Conservation (phyloP, 2,329 filamentous ascomycete species). For the Alternaria metachromatica region DNA sequence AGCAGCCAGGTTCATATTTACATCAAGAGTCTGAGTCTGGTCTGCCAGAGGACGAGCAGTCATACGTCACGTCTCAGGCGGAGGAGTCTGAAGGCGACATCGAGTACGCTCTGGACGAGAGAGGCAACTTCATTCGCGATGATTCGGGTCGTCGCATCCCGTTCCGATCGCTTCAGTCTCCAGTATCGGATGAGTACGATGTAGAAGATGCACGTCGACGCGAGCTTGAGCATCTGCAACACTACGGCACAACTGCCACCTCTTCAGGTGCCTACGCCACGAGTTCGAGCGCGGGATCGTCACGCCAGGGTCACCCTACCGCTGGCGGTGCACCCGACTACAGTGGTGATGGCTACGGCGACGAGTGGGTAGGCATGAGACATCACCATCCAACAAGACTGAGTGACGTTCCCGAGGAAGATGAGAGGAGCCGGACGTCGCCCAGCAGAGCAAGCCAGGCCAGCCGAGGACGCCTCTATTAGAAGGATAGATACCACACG, state of each 20-base stretch:
- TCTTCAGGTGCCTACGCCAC: constrained; percentile 39
- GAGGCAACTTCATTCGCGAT: constrained; percentile 48
- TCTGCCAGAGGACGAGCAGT: constrained; percentile 44
- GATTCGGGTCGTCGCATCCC: constrained; percentile 44
- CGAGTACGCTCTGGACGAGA: constrained; percentile 47
- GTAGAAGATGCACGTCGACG: constrained; percentile 58
- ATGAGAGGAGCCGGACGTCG: constrained; percentile 48
- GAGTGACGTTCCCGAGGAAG: constrained; percentile 51
- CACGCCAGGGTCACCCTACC: constrained; percentile 28
- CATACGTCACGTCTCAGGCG: constrained; percentile 44
- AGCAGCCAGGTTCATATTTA: constrained; percentile 48
- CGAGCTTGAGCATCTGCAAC: constrained; percentile 56
- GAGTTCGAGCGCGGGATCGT: constrained; percentile 29
- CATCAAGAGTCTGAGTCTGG: constrained; percentile 32
- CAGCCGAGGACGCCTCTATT: constrained; percentile 34
- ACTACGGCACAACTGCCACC: constrained; percentile 50
- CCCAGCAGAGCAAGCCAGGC: constrained; percentile 47
- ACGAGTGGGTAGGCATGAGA: constrained; percentile 47
- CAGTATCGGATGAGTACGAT: constrained; percentile 61
- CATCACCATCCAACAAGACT: constrained; percentile 50
- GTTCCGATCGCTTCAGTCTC: constrained; percentile 40
- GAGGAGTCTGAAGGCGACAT: constrained; percentile 47
- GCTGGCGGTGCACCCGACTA: constrained; percentile 40
- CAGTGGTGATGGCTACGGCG: constrained; percentile 47
- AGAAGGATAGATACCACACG: constrained; percentile 8